Evolutionary conservation across 345 rosid species (phyloP), one percentile per base, ranked within the genome.

Genomic region (Abelmoschus esculentus): DNA sequence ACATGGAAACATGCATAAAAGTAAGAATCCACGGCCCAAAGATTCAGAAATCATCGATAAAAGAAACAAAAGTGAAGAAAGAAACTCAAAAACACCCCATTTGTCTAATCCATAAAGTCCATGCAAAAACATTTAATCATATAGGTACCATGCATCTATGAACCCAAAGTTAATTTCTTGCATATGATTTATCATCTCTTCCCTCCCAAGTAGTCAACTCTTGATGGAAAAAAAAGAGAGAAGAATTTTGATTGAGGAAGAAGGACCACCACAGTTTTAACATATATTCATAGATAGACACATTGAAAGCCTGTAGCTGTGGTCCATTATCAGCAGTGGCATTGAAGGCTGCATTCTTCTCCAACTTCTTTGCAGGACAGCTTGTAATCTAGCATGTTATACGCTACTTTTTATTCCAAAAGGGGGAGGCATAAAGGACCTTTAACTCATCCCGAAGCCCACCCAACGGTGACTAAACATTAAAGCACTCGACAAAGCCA

Each of bases 391-490:
- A 57, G 66, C 74, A 63, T 22, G 72, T 57, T 38, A 38, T 38
- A 38, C 1, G 42, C 42, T 38, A 38, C 42, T 38, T 38, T 38
- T 38, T 38, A 6, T 60, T 66, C 70, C 67, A 57, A 56, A 53
- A 57, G 62, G 61, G 18, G 70, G 50, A 62, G 72, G 52, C 73
- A 66, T 54, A 67, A 61, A 67, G 71, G 70, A 76, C 58, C 75
- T 80, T 76, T 76, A 73, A 67, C 26, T 57, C 74, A 42, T 56
- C 75, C 77, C 80, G 70, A 76, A 71, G 74, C 75, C 31, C 38
- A 38, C 36, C 36, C 52, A 49, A 75, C 52, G 58, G 76, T 49
- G 74, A 79, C 78, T 49, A 63, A 40, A 61, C 77, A 76, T 14
- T 53, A 53, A 59, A 8, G 70, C 22, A 49, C n/a, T 17, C 72